Evolutionary conservation across 2,329 filamentous ascomycete genomes (phyloP).

Genomic region (Teratosphaeria destructans): DNA sequence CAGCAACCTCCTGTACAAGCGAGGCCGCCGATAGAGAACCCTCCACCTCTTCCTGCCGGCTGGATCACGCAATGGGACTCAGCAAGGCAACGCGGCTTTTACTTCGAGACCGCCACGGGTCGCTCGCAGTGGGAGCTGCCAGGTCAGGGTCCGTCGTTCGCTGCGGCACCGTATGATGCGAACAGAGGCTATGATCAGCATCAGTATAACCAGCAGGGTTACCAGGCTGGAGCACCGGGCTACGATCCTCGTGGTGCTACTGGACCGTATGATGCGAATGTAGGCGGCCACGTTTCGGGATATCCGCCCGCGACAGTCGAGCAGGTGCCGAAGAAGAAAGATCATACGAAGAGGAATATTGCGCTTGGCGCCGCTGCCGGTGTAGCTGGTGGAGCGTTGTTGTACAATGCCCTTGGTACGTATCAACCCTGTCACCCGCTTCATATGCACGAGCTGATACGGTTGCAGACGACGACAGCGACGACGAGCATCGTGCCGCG

Average conservation of each 20-base stretch:
- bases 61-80: not conserved
- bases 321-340: conserved; percentile 25
- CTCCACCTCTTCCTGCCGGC: not conserved
- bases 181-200: conserved; percentile 1
- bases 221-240: conserved; percentile 4
- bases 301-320: conserved; percentile 12
- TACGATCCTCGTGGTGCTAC: conserved; percentile 2
- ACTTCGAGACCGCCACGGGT: not conserved
- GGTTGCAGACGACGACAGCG: conserved; percentile 22
- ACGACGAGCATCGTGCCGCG: conserved; percentile 19
- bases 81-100: not conserved
- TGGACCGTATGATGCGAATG: conserved; percentile 10
- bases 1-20: not conserved
- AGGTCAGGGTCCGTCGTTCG: conserved; percentile 4
- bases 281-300: conserved; percentile 8
- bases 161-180: conserved; percentile 16
- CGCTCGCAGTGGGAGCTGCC: not conserved
- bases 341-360: conserved; percentile 35
- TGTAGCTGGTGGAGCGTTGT: conserved; percentile 46
- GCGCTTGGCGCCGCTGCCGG: conserved; percentile 48
- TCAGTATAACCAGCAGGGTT: conserved; percentile 1
- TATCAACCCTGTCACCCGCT: conserved; percentile 5
- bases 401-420: conserved; percentile 48
- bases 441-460: conserved; percentile 7
- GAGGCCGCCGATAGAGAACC: not conserved